Evolutionary conservation across 805 yeast species (phyloP).

Genomic region (Nakazawaea holstii): DNA sequence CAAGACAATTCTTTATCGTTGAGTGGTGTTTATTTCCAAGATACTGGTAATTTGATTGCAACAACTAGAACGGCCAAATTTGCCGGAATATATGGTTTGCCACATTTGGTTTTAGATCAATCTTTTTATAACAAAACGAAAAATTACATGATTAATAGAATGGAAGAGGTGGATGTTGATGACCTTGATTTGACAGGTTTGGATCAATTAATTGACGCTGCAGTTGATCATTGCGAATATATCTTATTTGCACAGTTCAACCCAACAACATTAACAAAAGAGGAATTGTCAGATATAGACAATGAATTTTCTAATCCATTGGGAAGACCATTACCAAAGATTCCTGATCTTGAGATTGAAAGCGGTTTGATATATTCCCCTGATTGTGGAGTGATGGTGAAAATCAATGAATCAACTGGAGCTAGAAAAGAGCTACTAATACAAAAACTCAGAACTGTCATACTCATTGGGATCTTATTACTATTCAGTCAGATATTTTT

Average conservation of each 20-base stretch:
- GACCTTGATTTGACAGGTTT: slow-evolving; percentile 33
- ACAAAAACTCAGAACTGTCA: slow-evolving; percentile 30
- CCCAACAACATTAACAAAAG: slow-evolving; percentile 47
- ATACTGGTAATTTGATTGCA: slow-evolving; percentile 56
- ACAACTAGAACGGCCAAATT: slow-evolving; percentile 61
- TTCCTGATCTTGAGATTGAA: slow-evolving; percentile 53
- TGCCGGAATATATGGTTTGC: slow-evolving; percentile 53
- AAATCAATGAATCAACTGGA: slow-evolving; percentile 40
- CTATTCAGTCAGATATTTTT: slow-evolving; percentile 50
- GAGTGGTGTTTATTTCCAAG: slow-evolving; percentile 61
- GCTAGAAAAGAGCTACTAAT: slow-evolving; percentile 46
- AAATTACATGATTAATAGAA: slow-evolving; percentile 34
- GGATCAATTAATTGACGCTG: slow-evolving; percentile 27
- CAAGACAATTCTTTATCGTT: slow-evolving; percentile 46
- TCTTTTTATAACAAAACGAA: slow-evolving; percentile 39
- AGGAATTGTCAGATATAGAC: slow-evolving; percentile 59
- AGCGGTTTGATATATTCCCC: slow-evolving; percentile 75
- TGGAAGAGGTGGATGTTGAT: slow-evolving; percentile 36
- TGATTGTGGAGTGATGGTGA: slow-evolving; percentile 69
- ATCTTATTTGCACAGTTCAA: slow-evolving; percentile 63
- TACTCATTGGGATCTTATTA: slow-evolving; percentile 38
- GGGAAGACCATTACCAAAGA: slow-evolving; percentile 65
- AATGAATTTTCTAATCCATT: slow-evolving; percentile 65
- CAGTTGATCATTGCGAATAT: slow-evolving; percentile 57
- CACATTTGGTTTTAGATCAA: slow-evolving; percentile 45